These are phyloP conservation scores for Aspergillus sp. DNA, from an alignment of 2,329 filamentous ascomycete species.

Conservation along the genomic window DNA sequence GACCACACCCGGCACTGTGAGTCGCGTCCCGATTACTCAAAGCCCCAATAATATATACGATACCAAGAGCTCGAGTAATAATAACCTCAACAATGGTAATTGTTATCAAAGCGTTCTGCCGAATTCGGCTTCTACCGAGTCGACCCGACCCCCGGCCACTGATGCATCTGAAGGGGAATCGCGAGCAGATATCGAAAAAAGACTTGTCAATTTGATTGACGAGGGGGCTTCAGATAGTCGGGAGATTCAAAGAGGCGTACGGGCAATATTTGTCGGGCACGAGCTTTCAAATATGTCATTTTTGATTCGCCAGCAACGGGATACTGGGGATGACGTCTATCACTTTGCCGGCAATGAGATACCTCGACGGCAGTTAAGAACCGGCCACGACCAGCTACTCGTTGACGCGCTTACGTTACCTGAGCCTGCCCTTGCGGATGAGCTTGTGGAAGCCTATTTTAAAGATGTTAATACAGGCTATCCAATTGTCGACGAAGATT, in stretches of 20 bases:
- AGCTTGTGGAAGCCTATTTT: conserved; percentile 54
- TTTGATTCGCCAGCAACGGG: conserved; percentile 52
- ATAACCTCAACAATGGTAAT: conserved; percentile 2
- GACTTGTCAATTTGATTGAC: conserved; percentile 53
- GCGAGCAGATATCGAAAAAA: conserved; percentile 44
- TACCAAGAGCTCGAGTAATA: conserved; percentile 1
- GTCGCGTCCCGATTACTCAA: conserved; percentile 9
- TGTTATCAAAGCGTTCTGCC: conserved; percentile 20
- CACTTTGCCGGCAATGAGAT: conserved; percentile 48
- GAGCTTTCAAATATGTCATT: conserved; percentile 59
- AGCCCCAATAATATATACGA: conserved; percentile 2
- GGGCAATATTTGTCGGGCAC: conserved; percentile 56
- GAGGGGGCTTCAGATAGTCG: conserved; percentile 46
- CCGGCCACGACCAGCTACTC: conserved; percentile 47
- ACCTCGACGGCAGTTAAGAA: conserved; percentile 42
- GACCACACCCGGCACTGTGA: conserved; percentile 15
- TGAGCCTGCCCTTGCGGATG: conserved; percentile 49
- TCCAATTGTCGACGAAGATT: conserved; percentile 53
- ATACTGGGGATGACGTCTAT: conserved; percentile 42
- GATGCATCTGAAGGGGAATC: conserved; percentile 41
- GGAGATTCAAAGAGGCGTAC: conserved; percentile 50
- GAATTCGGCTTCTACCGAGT: conserved; percentile 22
- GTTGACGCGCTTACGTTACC: conserved; percentile 53
- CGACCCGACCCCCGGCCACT: conserved; percentile 24
- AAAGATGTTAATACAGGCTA: conserved; percentile 52